Conservation (phyloP, 495 filamentous ascomycete species). For the Trichoderma reesei region DNA sequence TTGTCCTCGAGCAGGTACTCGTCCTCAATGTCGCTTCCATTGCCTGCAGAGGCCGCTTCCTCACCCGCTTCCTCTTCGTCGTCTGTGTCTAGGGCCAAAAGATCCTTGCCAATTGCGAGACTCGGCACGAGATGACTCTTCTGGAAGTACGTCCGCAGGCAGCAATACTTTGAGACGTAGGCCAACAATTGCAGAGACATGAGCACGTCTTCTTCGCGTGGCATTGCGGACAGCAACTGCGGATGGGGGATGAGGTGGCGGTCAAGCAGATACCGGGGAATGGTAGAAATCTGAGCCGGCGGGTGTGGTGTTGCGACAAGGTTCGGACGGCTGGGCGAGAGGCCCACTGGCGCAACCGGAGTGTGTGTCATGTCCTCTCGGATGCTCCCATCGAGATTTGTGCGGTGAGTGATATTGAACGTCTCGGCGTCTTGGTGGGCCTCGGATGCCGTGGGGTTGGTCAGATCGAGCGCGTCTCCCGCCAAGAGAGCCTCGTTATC, state of each 20-base stretch:
- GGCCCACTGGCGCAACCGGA: conserved; percentile 53
- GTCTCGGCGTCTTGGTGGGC: conserved; percentile 67
- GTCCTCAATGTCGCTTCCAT: conserved; percentile 69
- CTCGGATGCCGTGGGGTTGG: conserved; percentile 70
- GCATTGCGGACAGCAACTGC: conserved; percentile 75
- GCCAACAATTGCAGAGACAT: conserved; percentile 97
- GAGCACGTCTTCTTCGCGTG: conserved; percentile 90
- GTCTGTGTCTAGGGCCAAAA: conserved; percentile 21
- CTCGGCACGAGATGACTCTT: conserved; percentile 86
- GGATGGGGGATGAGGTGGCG: conserved; percentile 52
- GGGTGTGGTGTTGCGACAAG: conserved; percentile 65
- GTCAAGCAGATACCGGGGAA: conserved; percentile 68
- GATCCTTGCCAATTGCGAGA: conserved; percentile 78
- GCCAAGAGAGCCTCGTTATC: conserved; percentile 72
- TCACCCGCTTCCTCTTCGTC: neutral
- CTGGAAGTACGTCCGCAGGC: conserved; percentile 90
- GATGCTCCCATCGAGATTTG: conserved; percentile 77
- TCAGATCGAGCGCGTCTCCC: conserved; percentile 60
- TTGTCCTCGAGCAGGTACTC: conserved; percentile 90
- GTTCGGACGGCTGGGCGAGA: conserved; percentile 68
- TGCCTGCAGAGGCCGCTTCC: conserved; percentile 23
- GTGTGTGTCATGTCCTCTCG: conserved; percentile 46
- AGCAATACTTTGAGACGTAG: conserved; percentile 98
- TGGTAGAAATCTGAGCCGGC: conserved; percentile 49
- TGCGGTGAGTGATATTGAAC: conserved; percentile 94